These are phyloP conservation scores for Peronospora belbahrii DNA, from an alignment of 352 stramenopile species.

Conservation along the genomic window DNA sequence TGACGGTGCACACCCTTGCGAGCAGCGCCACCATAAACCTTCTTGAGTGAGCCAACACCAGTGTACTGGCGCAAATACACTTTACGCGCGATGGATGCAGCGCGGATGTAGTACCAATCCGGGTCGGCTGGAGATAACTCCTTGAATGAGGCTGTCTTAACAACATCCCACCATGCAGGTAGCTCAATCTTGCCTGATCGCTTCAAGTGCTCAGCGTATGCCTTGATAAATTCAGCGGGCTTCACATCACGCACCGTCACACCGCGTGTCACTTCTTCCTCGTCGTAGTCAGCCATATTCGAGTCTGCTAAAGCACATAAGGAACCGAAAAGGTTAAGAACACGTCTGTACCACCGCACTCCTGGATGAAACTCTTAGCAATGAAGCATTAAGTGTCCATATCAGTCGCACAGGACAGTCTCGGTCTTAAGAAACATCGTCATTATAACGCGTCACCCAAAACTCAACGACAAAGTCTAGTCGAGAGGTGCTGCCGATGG, in stretches of 20 bases:
- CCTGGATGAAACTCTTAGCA: conserved; percentile 23
- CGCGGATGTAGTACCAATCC: conserved; percentile 99
- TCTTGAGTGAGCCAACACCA: conserved; percentile 94
- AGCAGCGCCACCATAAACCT: conserved; percentile 94
- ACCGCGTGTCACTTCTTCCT: conserved; percentile 70
- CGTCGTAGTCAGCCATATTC: conserved; percentile 79
- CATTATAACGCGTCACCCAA: conserved; percentile 35
- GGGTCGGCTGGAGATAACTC: conserved; percentile 95
- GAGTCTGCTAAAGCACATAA: conserved; percentile 31
- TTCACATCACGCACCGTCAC: conserved; percentile 97
- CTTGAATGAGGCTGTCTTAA: conserved; percentile 98
- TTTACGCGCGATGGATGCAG: conserved; percentile 96
- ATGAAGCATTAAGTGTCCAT: conserved; percentile 19
- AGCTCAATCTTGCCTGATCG: conserved; percentile 98
- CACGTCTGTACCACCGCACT: conserved; percentile 88
- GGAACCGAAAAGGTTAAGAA: conserved; percentile 65
- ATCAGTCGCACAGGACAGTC: conserved; percentile 81
- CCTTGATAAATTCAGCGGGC: conserved; percentile 95
- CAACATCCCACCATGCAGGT: conserved; percentile 95
- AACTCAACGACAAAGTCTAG: conserved; percentile 15
- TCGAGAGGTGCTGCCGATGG: conserved; percentile 5
- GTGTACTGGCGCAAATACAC: conserved; percentile 97
- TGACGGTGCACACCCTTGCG: conserved; percentile 90
- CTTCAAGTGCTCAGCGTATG: conserved; percentile 98
- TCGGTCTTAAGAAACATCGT: conserved; percentile 84